Evolutionary conservation across 345 rosid genomes (phyloP), one percentile per base, ranked within the genome.

Genomic region (Aquilaria yunnanensis): DNA sequence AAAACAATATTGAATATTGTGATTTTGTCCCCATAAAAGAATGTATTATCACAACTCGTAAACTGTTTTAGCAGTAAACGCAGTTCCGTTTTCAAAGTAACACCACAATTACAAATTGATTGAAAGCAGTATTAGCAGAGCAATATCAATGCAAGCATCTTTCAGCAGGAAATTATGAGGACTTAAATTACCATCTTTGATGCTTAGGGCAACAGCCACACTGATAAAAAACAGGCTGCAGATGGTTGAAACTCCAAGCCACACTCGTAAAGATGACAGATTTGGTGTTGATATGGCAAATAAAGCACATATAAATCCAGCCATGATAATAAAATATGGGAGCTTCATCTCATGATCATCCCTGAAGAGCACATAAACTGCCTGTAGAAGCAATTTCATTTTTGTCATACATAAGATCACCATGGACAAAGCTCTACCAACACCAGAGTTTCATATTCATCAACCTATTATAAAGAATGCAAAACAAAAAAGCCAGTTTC

Each of bases 191-290:
- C 97, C 97, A 69, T 90, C 93, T 63, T 56, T 71, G 62, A 84
- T 52, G 2, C 89, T 78, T 54, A 88, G 73, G 56, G 70, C 75
- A 49, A 88, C 61, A 14, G 86, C 90, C 11, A 78, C 66, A 59
- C 77, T 53, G 45, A 85, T 81, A 34, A 83, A 88, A 43, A 90
- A 70, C 56, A 81, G 71, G 32, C 86, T 78, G 59, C 85, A 78
- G 62, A 88, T 41, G 16, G 96, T 79, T 2, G 97, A 90, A 62
- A 90, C 74, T 46, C 81, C 97, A n/a, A 90, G 77, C 96, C 96
- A 90, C 56, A 81, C 12, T 61, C 96, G 73, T 34, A 90, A 78
- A 60, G 93, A 89, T 1, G 96, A 90, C 69, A 88, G 73, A 76
- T 85, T 84, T 57, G 97, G 96, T 69, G 77, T 81, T 47, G 84